A percentile compares a stretch with the other conserved stretches of the same genome.
phyloP scores from a whole-genome alignment of 768 basidiomycete genomes.

The Termitomyces heimii region DNA sequence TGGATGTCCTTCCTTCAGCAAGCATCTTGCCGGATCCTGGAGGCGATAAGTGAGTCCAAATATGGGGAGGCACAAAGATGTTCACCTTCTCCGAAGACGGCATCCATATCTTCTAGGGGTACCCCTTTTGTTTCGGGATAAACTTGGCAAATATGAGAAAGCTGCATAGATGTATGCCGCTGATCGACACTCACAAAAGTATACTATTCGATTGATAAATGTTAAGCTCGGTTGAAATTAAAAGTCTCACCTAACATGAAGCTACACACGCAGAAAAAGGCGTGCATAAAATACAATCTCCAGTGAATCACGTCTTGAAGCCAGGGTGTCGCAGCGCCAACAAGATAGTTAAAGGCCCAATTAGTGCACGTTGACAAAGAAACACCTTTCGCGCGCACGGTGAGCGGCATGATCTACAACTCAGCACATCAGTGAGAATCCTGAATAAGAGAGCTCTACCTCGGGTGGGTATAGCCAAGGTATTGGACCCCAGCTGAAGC shows the following conservation, averaged over 20 bases:
- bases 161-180: neutral
- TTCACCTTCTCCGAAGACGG: conserved; percentile 79
- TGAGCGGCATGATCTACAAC: conserved; percentile 76
- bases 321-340: conserved; percentile 82
- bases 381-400: conserved; percentile 89
- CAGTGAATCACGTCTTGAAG: conserved; percentile 88
- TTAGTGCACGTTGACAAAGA: conserved; percentile 92
- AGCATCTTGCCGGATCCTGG: conserved; percentile 3
- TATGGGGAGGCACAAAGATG: neutral
- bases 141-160: conserved; percentile 33
- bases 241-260: conserved; percentile 59
- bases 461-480: conserved; percentile 87
- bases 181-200: conserved; percentile 53
- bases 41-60: neutral
- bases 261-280: conserved; percentile 86
- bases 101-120: conserved; percentile 87
- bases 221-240: neutral
- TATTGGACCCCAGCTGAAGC: conserved; percentile 72
- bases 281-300: conserved; percentile 94
- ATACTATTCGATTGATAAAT: conserved; percentile 38
- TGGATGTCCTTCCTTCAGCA: neutral
- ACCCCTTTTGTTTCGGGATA: conserved; percentile 87
- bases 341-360: conserved; percentile 82
- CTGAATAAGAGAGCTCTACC: conserved; percentile 27
- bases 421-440: conserved; percentile 1